Percentiles rank a stretch among this genome's conserved stretches.
phyloP scores from a whole-genome alignment of 306 rosid species.

The Nissolia schottii region DNA sequence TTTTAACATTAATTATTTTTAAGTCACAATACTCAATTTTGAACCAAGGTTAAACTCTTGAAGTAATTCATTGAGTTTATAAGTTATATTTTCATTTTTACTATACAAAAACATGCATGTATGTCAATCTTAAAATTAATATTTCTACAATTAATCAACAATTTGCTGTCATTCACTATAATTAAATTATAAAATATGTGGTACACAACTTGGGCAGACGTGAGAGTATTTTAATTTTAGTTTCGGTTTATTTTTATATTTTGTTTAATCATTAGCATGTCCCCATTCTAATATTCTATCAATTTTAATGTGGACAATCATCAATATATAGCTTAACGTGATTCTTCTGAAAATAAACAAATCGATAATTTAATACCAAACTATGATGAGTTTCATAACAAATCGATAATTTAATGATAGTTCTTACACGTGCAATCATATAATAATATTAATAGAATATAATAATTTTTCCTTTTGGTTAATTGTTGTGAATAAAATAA shows the following conservation, averaged over 20 bases:
- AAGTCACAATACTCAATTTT: too few relatives aligned
- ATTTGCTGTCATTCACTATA: neutral
- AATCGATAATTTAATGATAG: neutral
- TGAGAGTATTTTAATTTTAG: neutral
- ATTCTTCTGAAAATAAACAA: too few relatives aligned
- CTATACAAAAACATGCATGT: neutral
- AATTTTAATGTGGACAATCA: neutral
- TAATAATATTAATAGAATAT: too few relatives aligned
- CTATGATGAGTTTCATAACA: too few relatives aligned
- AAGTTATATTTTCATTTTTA: neutral
- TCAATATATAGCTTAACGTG: neutral
- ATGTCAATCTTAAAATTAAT: neutral
- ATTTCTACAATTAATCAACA: neutral
- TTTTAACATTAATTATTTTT: too few relatives aligned
- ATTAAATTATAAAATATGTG: neutral
- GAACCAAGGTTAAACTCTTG: too few relatives aligned
- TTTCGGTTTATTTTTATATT: neutral
- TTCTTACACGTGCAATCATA: too few relatives aligned
- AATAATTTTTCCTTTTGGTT: neutral
- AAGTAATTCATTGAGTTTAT: neutral
- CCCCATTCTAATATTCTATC: neutral
- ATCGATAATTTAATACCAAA: too few relatives aligned
- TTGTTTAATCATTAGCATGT: neutral
- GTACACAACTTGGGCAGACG: neutral
- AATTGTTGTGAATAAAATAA: neutral